Percentiles rank a stretch among this genome's conserved stretches.
phyloP scores from a whole-genome alignment of 73 alveolate species.

The Tetrahymena thermophila region DNA sequence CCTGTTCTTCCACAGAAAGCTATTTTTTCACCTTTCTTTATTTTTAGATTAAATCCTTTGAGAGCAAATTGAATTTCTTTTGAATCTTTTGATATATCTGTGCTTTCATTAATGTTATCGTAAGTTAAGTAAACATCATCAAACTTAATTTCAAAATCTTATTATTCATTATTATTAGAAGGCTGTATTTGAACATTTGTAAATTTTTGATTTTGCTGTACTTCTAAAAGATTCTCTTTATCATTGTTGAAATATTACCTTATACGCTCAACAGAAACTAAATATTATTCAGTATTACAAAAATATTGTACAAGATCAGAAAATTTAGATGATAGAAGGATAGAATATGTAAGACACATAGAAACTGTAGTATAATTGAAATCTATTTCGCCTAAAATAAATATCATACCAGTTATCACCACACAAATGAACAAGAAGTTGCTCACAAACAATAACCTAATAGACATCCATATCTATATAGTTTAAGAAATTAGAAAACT shows the following conservation, averaged over 20 bases:
- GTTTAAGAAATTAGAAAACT: neutral
- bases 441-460: conserved; percentile 21
- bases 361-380: conserved; percentile 25
- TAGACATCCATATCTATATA: conserved; percentile 10
- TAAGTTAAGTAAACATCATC: no score
- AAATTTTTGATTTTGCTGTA: no score
- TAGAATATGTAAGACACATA: conserved; percentile 30
- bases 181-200: no score
- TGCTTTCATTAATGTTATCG: no score
- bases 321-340: conserved; percentile 10
- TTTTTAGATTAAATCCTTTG: no score
- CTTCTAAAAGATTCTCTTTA: neutral
- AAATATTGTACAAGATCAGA: conserved; percentile 14
- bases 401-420: neutral
- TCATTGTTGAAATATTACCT: conserved; percentile 17
- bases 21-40: no score
- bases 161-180: no score
- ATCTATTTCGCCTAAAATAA: neutral
- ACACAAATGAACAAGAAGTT: conserved; percentile 15
- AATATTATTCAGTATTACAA: conserved; percentile 5
- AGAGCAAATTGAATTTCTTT: no score
- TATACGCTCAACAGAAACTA: conserved; percentile 24
- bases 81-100: no score
- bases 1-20: no score
- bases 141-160: no score